These are phyloP conservation scores for Phytophthora litchii DNA, from an alignment of 352 stramenopile genomes.

Conservation along the genomic window DNA sequence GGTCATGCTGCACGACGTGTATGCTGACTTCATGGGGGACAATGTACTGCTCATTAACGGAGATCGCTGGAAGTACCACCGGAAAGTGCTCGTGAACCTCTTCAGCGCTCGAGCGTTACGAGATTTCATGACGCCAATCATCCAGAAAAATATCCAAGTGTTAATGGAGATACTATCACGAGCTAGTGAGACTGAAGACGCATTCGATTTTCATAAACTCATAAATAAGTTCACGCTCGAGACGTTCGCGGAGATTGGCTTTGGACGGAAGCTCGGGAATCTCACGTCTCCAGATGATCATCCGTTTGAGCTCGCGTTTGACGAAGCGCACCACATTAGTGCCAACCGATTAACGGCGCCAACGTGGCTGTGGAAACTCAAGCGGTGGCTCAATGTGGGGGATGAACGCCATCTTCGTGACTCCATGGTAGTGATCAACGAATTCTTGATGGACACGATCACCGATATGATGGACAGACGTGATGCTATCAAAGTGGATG, in stretches of 20 bases:
- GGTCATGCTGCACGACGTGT: constrained; percentile 27
- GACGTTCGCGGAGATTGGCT: constrained; percentile 59
- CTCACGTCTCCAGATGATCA: constrained; percentile 28
- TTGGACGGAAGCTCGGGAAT: constrained; percentile 45
- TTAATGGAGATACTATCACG: constrained; percentile 15
- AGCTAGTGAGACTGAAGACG: background rate
- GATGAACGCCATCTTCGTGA: constrained; percentile 13
- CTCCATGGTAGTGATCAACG: constrained; percentile 25
- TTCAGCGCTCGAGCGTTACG: constrained; percentile 59
- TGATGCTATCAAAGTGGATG: background rate
- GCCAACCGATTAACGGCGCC: constrained; percentile 15
- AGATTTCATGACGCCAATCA: constrained; percentile 31
- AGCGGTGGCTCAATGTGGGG: constrained; percentile 29
- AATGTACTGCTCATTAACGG: constrained; percentile 67
- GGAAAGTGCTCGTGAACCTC: constrained; percentile 78
- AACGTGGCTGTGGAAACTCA: constrained; percentile 30
- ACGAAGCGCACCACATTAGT: constrained; percentile 30
- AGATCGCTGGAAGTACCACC: constrained; percentile 61
- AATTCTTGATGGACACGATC: constrained; percentile 35
- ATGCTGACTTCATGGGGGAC: constrained; percentile 56
- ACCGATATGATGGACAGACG: constrained; percentile 17
- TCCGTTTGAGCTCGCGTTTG: constrained; percentile 31
- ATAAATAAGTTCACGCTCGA: constrained; percentile 46
- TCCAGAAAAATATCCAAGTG: constrained; percentile 24
- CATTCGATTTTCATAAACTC: constrained; percentile 22